Base-by-base conservation (phyloP, 148 eudicot genomes). In the Nepenthes gracilis region DNA sequence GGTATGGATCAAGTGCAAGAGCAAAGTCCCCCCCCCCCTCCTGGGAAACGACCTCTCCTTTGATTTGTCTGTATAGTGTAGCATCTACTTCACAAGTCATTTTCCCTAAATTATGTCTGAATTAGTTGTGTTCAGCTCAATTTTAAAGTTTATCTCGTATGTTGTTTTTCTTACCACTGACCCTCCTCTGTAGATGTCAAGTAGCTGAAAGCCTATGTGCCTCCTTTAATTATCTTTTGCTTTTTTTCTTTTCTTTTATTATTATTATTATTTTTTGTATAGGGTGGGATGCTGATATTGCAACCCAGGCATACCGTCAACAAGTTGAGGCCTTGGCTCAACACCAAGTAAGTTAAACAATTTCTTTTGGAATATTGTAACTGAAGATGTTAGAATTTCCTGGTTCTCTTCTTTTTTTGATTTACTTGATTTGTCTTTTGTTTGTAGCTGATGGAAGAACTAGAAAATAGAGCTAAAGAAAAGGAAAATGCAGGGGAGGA, bases 231-330 rank as follows among this genome's bases (percentile, higher is more conserved):
- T 58, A 45, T 45, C 23, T 23, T 23, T 23, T 23, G 23, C 23
- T 23, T 23, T 23, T 23, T 23, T 23, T 23, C 0, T 23, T 23
- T 23, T 23, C 23, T 23, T 23, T 23, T 23, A 23, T 51, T 48
- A 15, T 36, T n/a, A 12, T 55, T 36, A 15, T 47, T 47, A 57
- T 47, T 72, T 61, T 36, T 64, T 64, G 40, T 55, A 62, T 73
- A 94, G 99, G 84, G 10, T 94, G 99, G 99, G 95, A 94, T 81
- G 78, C 95, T 63, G 99, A 89, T 71, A 83, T 81, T 75, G 99
- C 99, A 65, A 94, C 99, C 63, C 84, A 89, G 75, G 95, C 77
- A 48, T 94, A 94, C 74, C 79, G 84, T 64, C 95, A 89, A 66
- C 83, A 89, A 75, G 97, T 94, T 66, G 95, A 94, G 81, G 86